phyloP scores from a whole-genome alignment of 1,284 basidiomycete genomes.

The Peniophora sp. region DNA sequence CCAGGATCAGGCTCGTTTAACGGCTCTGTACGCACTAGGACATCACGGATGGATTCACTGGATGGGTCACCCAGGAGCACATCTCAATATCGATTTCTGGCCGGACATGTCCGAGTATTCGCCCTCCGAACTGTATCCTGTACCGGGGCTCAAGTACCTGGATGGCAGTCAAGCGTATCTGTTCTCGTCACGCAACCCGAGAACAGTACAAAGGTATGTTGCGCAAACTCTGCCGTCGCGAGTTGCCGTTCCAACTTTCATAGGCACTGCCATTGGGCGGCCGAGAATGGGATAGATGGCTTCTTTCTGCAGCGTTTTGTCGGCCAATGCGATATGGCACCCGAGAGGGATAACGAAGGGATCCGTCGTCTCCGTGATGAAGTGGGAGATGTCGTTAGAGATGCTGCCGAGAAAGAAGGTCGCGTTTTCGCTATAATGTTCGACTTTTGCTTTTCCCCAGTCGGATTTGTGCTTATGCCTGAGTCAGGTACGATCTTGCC shows the following conservation, averaged over 20 bases:
- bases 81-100: constrained; percentile 66
- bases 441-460: constrained; percentile 18
- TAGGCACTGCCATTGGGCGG: constrained; percentile 80
- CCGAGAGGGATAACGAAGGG: constrained; percentile 36
- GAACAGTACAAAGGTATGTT: constrained; percentile 52
- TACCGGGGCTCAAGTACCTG: constrained; percentile 51
- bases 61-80: constrained; percentile 63
- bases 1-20: neutral
- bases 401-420: constrained; percentile 68
- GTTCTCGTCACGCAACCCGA: constrained; percentile 68
- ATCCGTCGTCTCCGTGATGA: constrained; percentile 60
- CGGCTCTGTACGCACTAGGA: constrained; percentile 22
- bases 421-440: constrained; percentile 75
- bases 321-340: constrained; percentile 51
- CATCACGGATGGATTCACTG: constrained; percentile 83
- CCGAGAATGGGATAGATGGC: constrained; percentile 66
- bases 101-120: constrained; percentile 66
- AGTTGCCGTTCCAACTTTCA: neutral
- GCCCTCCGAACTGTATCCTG: constrained; percentile 58
- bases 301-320: constrained; percentile 72
- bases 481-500: constrained; percentile 65
- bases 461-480: neutral
- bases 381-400: constrained; percentile 57
- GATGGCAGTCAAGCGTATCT: constrained; percentile 52
- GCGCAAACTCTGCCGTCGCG: neutral